Evolutionary conservation across 2,329 filamentous ascomycete genomes (phyloP).

Genomic region (Herpotrichia juniperi): DNA sequence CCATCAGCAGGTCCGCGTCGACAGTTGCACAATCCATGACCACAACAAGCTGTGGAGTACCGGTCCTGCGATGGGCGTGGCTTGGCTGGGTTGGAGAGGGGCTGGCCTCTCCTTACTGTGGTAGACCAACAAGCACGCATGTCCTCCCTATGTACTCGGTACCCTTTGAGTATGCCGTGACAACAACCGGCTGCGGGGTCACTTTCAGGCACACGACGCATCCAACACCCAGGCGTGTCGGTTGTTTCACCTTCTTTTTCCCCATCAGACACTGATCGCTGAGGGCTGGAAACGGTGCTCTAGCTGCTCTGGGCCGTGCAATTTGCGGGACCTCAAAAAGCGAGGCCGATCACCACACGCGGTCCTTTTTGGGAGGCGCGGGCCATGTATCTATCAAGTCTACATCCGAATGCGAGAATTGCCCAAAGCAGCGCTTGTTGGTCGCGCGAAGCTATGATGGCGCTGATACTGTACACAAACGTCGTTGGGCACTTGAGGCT

Average conservation of each 20-base stretch:
- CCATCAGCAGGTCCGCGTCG: not conserved
- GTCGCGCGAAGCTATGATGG: not conserved
- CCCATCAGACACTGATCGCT: conserved; percentile 9
- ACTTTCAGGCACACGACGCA: not conserved
- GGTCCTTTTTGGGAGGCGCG: not conserved
- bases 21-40: conserved; percentile 2
- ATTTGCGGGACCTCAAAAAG: not conserved
- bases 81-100: not conserved
- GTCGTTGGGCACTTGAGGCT: not conserved
- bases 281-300: conserved; percentile 7
- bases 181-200: conserved; percentile 2
- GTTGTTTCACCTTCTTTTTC: conserved; percentile 11
- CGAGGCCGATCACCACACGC: not conserved
- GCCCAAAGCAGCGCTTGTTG: no score
- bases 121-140: no score
- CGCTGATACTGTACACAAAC: no score
- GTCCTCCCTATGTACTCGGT: not conserved
- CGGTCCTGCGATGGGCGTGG: not conserved
- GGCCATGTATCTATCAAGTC: no score
- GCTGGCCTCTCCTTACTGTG: no score
- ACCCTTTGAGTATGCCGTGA: no score
- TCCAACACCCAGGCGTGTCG: conserved; percentile 4
- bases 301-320: conserved; percentile 5
- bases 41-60: not conserved
- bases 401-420: no score